A percentile compares a stretch with the other conserved stretches of the same genome.
phyloP scores from a whole-genome alignment of 495 filamentous ascomycete species.

The Annulohypoxylon maeteangense region DNA sequence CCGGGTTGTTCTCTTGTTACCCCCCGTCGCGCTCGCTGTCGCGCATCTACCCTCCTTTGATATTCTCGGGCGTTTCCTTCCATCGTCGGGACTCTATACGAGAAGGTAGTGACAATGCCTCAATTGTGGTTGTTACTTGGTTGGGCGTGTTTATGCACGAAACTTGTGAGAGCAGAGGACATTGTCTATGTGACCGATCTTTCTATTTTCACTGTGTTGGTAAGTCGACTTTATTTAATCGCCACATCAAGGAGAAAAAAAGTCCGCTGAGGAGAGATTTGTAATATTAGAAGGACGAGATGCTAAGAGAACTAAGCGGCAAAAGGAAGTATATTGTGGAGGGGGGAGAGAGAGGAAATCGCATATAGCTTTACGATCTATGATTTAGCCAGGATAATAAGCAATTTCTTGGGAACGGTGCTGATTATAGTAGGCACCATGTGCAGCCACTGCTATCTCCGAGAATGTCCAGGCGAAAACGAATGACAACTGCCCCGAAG shows the following conservation, averaged over 20 bases:
- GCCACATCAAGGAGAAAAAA: neutral
- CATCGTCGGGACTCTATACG: neutral
- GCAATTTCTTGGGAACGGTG: constrained; percentile 6
- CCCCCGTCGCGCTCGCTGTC: neutral
- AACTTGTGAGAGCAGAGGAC: constrained; percentile 36
- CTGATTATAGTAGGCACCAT: constrained; percentile 55
- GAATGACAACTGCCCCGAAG: constrained; percentile 52
- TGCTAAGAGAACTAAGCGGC: neutral
- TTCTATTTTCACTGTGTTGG: constrained; percentile 53
- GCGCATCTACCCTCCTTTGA: neutral
- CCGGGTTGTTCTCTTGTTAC: neutral
- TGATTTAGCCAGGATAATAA: neutral
- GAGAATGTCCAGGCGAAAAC: constrained; percentile 56
- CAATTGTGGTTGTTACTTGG: constrained; percentile 20
- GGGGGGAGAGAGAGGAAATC: too few species aligned
- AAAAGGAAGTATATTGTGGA: neutral
- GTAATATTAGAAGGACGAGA: neutral
- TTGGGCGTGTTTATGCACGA: constrained; percentile 25
- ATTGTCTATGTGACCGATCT: constrained; percentile 60
- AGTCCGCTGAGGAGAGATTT: neutral
- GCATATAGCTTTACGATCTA: neutral
- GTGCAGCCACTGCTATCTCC: constrained; percentile 54
- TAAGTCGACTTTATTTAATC: constrained; percentile 32
- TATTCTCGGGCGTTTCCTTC: neutral
- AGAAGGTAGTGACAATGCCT: constrained; percentile 21